These are phyloP conservation scores for Galeopsis tetrahit DNA, from an alignment of 257 asterid genomes.

Conservation along the genomic window DNA sequence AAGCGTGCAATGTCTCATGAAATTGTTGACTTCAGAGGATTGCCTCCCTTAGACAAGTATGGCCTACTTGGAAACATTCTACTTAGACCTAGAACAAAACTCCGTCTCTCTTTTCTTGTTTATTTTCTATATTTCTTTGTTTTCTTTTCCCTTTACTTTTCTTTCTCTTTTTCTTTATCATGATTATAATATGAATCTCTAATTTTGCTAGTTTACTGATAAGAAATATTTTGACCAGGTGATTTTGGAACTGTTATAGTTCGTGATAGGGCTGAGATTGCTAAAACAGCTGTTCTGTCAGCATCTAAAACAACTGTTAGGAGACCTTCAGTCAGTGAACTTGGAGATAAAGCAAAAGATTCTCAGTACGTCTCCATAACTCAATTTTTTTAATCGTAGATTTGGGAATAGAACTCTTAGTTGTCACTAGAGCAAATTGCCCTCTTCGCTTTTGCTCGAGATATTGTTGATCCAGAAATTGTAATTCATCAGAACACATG, in stretches of 20 bases:
- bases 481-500: background rate
- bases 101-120: background rate
- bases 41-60: background rate
- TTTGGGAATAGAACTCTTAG: conserved; percentile 10
- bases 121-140: background rate
- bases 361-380: conserved; percentile 48
- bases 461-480: background rate
- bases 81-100: background rate
- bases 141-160: background rate
- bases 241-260: conserved; percentile 85
- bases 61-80: background rate
- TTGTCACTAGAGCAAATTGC: conserved; percentile 3
- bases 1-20: too few relatives aligned
- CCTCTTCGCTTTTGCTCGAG: conserved; percentile 22
- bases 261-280: conserved; percentile 58
- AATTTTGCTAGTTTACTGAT: conserved; percentile 28
- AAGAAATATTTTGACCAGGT: conserved; percentile 51
- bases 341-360: conserved; percentile 54
- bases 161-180: background rate
- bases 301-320: conserved; percentile 42
- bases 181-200: conserved; percentile 1
- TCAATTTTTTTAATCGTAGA: conserved; percentile 9
- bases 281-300: conserved; percentile 44
- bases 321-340: conserved; percentile 48
- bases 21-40: too few relatives aligned